Evolutionary conservation across 306 rosid genomes (phyloP), one percentile per base, ranked within the genome.

Genomic region (Pachyrhizus erosus): DNA sequence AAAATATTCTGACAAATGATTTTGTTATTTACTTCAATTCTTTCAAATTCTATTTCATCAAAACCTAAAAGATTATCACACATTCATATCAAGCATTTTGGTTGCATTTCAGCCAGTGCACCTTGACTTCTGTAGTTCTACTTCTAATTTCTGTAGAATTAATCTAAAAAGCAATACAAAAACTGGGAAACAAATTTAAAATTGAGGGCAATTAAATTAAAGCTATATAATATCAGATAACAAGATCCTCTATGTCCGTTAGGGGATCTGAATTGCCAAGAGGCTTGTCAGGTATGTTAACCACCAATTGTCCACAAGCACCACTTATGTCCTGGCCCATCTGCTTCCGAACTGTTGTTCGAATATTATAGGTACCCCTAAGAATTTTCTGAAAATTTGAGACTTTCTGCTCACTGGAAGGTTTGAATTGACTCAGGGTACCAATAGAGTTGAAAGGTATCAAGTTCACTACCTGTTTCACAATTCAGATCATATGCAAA

Each of bases 271-370:
- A 20, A 69, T 80, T 86, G 61, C 77, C 91, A 58, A 23, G 87
- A 62, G 92, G 85, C 77, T 79, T 91, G 64, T 88, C 86, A 3
- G 95, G 88, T 64, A 51, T 66, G 84, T 74, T 89, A 82, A 93
- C 92, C 64, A 93, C 98, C 86, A 96, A 87, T 84, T 96, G 99
- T 69, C 97, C 99, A 73, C 99, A 96, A n/a, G 99, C 99, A 75
- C 99, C 99, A 54, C 98, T 93, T 66, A 96, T 96, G 80, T 96
- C 98, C 83, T 92, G 89, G 62, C 99, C 99, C 99, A 96, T 96
- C 87, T 96, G 86, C 88, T 92, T 96, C 39, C 97, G 94, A 43
- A 96, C 77, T 4, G 97, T 96, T 27, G 99, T 93, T 51, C 98
- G 93, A 77, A 96, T 90, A 79, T 86, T 78, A 82, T 93, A 93